A percentile compares a stretch with the other conserved stretches of the same genome.
Conservation (phyloP, 106 monocot genomes). For the Dioscorea zingiberensis region DNA sequence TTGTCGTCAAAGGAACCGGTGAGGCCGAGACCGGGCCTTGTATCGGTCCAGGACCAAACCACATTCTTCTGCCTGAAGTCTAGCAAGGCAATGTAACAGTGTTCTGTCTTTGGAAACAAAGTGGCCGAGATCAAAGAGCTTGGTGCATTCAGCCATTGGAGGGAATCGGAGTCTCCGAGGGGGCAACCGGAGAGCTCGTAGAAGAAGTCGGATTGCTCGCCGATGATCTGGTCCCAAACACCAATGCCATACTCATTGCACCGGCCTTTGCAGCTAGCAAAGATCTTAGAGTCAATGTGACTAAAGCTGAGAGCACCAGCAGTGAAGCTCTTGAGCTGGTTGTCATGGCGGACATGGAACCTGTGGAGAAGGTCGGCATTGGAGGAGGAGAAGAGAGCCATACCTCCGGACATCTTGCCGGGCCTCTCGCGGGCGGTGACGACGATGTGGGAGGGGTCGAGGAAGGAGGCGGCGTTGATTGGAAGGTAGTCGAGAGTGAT, state of each 20-base stretch:
- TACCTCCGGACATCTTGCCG: constrained; percentile 51
- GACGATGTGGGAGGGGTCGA: constrained; percentile 45
- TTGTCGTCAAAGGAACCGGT: no score
- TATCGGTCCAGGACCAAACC: constrained; percentile 79
- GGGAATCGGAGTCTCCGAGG: constrained; percentile 76
- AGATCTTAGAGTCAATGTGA: constrained; percentile 28
- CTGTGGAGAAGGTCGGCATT: constrained; percentile 56
- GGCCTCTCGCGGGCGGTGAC: constrained; percentile 55
- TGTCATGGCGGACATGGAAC: constrained; percentile 55
- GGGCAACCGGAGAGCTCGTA: constrained; percentile 60
- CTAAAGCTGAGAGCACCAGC: constrained; percentile 76
- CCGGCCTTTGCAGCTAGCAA: constrained; percentile 83
- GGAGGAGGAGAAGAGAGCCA: constrained; percentile 58
- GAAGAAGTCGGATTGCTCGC: constrained; percentile 64
- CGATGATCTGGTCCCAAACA: constrained; percentile 62
- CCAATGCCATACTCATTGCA: constrained; percentile 89
- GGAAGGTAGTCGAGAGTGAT: constrained; percentile 69
- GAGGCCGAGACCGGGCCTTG: no score
- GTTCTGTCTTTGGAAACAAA: constrained; percentile 69
- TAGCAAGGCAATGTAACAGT: constrained; percentile 70
- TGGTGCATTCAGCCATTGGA: constrained; percentile 57
- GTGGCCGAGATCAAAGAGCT: constrained; percentile 70
- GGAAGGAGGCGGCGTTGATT: constrained; percentile 75
- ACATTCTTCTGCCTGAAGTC: constrained; percentile 61
- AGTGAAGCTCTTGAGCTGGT: constrained; percentile 59